phyloP scores from a whole-genome alignment of 768 basidiomycete species.

The Gymnopilus dilepis region DNA sequence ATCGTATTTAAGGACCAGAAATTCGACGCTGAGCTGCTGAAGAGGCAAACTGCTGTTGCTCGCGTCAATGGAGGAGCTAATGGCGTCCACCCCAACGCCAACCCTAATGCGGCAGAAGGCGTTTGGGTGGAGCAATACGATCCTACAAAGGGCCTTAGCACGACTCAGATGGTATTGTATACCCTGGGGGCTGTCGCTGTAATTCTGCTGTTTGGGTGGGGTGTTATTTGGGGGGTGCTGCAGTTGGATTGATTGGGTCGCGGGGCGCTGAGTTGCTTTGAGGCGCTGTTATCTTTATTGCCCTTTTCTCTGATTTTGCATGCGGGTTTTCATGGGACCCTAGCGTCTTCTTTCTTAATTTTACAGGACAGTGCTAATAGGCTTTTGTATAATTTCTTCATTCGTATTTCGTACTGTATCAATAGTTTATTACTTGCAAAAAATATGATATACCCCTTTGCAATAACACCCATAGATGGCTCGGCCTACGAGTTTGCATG shows the following conservation, averaged over 20 bases:
- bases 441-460: no score
- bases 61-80: constrained; percentile 32
- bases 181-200: constrained; percentile 32
- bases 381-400: not conserved
- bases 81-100: constrained; percentile 5
- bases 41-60: constrained; percentile 22
- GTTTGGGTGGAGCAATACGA: not conserved
- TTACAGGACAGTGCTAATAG: no score
- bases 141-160: constrained; percentile 17
- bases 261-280: not conserved
- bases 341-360: no score
- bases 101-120: not conserved
- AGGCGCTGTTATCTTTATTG: not conserved
- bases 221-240: constrained; percentile 29
- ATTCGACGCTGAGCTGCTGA: constrained; percentile 40
- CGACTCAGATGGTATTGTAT: constrained; percentile 35
- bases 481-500: no score
- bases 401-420: not conserved
- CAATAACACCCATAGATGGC: no score
- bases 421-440: no score
- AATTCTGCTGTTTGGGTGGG: constrained; percentile 28
- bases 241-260: constrained; percentile 11
- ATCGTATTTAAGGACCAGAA: constrained; percentile 53
- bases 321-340: no score
- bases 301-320: no score